phyloP scores from a whole-genome alignment of 805 yeast genomes.

The Hanseniaspora clermontiae region DNA sequence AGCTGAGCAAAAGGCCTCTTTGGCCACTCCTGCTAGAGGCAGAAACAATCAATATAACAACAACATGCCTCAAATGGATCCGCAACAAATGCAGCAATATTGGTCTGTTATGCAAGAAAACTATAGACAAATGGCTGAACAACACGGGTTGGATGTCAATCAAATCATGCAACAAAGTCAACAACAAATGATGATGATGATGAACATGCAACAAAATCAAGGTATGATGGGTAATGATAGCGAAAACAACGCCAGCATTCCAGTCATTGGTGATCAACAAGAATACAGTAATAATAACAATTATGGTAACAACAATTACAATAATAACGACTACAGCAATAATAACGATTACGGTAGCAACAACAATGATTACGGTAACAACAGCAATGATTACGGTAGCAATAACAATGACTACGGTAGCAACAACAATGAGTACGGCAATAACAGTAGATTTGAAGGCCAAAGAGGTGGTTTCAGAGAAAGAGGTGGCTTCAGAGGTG shows the following conservation, averaged over 20 bases:
- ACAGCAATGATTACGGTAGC: neutral
- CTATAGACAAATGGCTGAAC: slow-evolving; percentile 27
- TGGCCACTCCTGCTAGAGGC: slow-evolving; percentile 9
- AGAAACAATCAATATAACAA: slow-evolving; percentile 41
- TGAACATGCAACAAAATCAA: slow-evolving; percentile 20
- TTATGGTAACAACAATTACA: slow-evolving; percentile 11
- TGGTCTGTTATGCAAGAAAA: slow-evolving; percentile 51
- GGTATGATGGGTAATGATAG: slow-evolving; percentile 13
- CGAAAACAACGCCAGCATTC: slow-evolving; percentile 24
- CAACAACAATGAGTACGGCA: slow-evolving; percentile 18
- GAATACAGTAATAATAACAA: slow-evolving; percentile 19
- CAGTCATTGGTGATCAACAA: slow-evolving; percentile 18
- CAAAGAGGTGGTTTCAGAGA: slow-evolving; percentile 1
- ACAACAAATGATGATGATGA: slow-evolving; percentile 29
- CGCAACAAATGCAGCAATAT: slow-evolving; percentile 53
- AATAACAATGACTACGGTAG: slow-evolving; percentile 21
- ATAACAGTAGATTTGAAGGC: neutral
- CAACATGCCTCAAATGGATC: slow-evolving; percentile 26
- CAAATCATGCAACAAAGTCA: slow-evolving; percentile 28
- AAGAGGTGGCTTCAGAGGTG: slow-evolving; percentile 11
- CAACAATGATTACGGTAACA: slow-evolving; percentile 8
- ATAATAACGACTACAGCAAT: slow-evolving; percentile 21
- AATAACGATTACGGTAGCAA: slow-evolving; percentile 22
- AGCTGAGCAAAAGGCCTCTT: slow-evolving; percentile 57
- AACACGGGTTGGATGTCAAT: slow-evolving; percentile 27